phyloP scores from a whole-genome alignment of 371 early-diverging fungal species.

The Modicella reniformis region DNA sequence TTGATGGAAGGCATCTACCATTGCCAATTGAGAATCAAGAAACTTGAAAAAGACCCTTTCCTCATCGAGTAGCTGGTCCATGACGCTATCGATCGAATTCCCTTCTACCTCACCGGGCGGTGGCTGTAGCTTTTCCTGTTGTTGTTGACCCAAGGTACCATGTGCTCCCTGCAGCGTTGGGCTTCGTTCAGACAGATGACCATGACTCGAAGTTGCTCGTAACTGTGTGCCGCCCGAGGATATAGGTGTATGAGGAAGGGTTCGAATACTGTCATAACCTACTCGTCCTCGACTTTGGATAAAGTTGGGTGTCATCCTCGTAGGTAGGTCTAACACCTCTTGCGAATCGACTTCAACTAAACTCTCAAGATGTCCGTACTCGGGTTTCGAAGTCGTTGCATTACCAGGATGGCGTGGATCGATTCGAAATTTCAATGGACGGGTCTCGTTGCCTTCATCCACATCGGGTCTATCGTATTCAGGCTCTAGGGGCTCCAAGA shows the following conservation, averaged over 20 bases:
- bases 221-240: background rate
- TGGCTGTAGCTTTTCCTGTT: background rate
- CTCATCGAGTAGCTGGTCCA: conserved; percentile 32
- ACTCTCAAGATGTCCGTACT: background rate
- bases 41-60: conserved; percentile 41
- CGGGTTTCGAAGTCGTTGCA: background rate
- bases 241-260: background rate
- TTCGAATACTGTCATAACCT: conserved; percentile 30
- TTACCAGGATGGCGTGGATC: background rate
- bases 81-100: conserved; percentile 35
- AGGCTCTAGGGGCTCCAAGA: background rate
- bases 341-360: conserved; percentile 1
- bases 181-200: background rate
- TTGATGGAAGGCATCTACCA: conserved; percentile 36
- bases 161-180: background rate
- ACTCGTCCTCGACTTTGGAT: conserved; percentile 6
- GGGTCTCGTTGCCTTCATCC: background rate
- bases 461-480: too few relatives aligned
- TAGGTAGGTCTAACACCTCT: conserved; percentile 7
- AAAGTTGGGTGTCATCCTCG: conserved; percentile 33
- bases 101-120: too few relatives aligned
- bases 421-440: background rate
- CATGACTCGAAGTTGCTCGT: background rate
- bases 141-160: background rate
- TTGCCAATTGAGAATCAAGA: conserved; percentile 31